Evolutionary conservation across 306 rosid species (phyloP).

Genomic region (Abrus precatorius): DNA sequence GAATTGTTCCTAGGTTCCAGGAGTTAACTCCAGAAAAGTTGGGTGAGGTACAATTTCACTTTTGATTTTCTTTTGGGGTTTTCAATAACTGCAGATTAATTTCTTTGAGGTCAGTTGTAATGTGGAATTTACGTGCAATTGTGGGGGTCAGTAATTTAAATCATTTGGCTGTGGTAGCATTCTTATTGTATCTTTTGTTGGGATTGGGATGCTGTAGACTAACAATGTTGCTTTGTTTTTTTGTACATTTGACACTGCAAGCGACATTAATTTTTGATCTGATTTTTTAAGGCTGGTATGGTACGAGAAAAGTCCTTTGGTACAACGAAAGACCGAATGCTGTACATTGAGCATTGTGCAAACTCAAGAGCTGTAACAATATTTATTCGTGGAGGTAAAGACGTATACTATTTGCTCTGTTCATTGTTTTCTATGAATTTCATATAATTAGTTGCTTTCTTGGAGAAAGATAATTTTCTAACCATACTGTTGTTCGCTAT

Average conservation of each 20-base stretch:
- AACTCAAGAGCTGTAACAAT: slow-evolving; percentile 95
- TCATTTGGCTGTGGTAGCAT: slow-evolving; percentile 10
- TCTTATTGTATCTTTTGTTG: slow-evolving; percentile 21
- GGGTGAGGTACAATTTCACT: slow-evolving; percentile 75
- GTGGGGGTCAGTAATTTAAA: slow-evolving; percentile 5
- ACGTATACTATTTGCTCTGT: neutral
- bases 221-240: neutral
- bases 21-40: slow-evolving; percentile 90
- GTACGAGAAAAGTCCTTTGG: slow-evolving; percentile 97
- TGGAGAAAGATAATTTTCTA: neutral
- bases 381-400: slow-evolving; percentile 91
- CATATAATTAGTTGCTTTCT: neutral
- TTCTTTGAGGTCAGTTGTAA: neutral
- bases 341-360: slow-evolving; percentile 98
- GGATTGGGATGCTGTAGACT: slow-evolving; percentile 8
- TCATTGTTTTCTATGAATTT: slow-evolving; percentile 23
- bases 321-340: slow-evolving; percentile 95
- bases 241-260: neutral
- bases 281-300: slow-evolving; percentile 76
- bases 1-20: slow-evolving; percentile 98
- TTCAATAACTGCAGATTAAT: neutral
- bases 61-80: slow-evolving; percentile 23
- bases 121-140: slow-evolving; percentile 20
- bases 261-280: slow-evolving; percentile 18
- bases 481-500: neutral